Conservation (phyloP, 2,329 filamentous ascomycete species). For the Huntiella bhutanensis region DNA sequence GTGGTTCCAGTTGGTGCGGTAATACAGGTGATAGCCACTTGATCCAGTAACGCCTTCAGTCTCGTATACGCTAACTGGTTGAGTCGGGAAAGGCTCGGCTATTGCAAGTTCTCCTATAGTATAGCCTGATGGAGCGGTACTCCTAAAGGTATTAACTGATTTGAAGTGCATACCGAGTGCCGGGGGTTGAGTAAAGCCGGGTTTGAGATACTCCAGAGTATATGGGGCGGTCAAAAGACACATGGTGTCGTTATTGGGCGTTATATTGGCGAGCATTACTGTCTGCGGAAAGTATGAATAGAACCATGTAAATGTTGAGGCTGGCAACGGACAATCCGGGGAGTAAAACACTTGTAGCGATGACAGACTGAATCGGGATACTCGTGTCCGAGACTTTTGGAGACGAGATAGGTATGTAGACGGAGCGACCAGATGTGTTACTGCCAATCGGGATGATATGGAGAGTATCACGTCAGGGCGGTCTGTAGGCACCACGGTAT, state of each 20-base stretch:
- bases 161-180: constrained; percentile 63
- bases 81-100: constrained; percentile 68
- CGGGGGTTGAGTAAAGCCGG: constrained; percentile 59
- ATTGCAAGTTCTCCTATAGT: constrained; percentile 80
- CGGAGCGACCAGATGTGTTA: constrained; percentile 88
- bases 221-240: constrained; percentile 82
- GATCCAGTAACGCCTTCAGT: no score
- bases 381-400: constrained; percentile 52
- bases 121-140: constrained; percentile 35
- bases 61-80: constrained; percentile 30
- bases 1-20: no score
- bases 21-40: no score
- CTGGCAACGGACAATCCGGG: constrained; percentile 78
- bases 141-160: constrained; percentile 38
- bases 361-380: constrained; percentile 27
- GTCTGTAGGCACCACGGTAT: constrained; percentile 80
- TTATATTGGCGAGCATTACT: constrained; percentile 71
- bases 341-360: constrained; percentile 74
- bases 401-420: constrained; percentile 85
- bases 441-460: constrained; percentile 59
- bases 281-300: constrained; percentile 67
- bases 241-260: constrained; percentile 90
- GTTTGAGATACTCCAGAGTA: constrained; percentile 51
- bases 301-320: constrained; percentile 81
- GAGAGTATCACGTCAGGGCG: constrained; percentile 54